Evolutionary conservation across 306 rosid species (phyloP).

Genomic region (Hylodesmum podocarpum): DNA sequence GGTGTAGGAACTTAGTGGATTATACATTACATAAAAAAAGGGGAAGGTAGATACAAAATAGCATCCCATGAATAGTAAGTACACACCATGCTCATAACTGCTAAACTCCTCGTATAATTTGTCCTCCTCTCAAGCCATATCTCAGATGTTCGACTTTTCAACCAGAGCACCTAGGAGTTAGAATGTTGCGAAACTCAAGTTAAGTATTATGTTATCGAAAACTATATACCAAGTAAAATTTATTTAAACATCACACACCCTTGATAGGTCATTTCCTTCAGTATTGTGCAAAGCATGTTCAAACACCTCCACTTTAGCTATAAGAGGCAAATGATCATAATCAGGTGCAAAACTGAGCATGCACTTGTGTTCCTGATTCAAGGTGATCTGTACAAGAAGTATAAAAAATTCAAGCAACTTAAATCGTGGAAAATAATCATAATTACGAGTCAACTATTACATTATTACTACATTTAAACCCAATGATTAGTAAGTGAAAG

Average conservation of each 20-base stretch:
- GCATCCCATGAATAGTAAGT: conserved; percentile 14
- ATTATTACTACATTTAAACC: conserved; percentile 9
- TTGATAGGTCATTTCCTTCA: conserved; percentile 92
- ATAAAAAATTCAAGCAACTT: background rate
- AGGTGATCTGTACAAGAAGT: conserved; percentile 59
- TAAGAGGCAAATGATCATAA: conserved; percentile 91
- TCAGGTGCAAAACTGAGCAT: conserved; percentile 98
- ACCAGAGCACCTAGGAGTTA: conserved; percentile 83
- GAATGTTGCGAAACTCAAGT: conserved; percentile 28
- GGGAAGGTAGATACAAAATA: conserved; percentile 17
- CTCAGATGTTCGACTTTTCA: conserved; percentile 98
- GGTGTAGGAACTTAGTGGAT: background rate
- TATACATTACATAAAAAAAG: background rate
- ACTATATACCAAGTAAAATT: background rate
- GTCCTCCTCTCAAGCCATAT: conserved; percentile 99
- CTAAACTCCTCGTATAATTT: conserved; percentile 95
- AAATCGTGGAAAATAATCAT: conserved; percentile 30
- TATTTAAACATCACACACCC: conserved; percentile 44
- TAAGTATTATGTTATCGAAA: conserved; percentile 24
- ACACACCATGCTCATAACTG: conserved; percentile 99
- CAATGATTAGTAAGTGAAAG: conserved; percentile 1
- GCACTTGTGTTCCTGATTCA: conserved; percentile 93
- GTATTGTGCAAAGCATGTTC: conserved; percentile 85
- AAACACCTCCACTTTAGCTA: conserved; percentile 98
- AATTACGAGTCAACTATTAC: background rate